These are phyloP conservation scores for Rhododendron ovatum DNA, from an alignment of 148 eudicot genomes.

Conservation along the genomic window DNA sequence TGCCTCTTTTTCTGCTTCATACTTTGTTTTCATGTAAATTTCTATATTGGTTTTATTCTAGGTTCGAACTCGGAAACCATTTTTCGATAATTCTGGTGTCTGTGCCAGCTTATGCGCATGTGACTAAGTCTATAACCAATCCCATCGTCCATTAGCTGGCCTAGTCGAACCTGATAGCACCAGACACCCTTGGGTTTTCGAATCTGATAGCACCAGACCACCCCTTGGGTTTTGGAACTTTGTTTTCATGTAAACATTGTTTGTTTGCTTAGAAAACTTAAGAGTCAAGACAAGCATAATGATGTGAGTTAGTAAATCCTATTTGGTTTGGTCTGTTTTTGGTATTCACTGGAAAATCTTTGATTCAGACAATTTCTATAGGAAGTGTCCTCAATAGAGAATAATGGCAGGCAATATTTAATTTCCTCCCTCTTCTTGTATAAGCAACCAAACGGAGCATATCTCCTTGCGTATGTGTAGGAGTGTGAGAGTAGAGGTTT, in stretches of 20 bases:
- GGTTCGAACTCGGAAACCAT: background rate
- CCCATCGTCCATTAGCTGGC: too few species aligned
- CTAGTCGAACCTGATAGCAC: too few species aligned
- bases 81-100: too few species aligned
- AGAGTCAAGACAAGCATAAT: background rate
- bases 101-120: background rate
- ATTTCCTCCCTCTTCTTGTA: background rate
- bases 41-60: too few species aligned
- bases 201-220: background rate
- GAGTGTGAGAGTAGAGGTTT: background rate
- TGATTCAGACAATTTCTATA: background rate
- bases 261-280: constrained; percentile 5
- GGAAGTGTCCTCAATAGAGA: background rate
- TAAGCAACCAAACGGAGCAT: background rate
- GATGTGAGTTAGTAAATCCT: background rate
- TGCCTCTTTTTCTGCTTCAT: too few species aligned
- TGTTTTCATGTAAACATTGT: too few species aligned
- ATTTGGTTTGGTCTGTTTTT: background rate
- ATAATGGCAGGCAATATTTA: background rate
- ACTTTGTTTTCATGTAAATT: too few species aligned
- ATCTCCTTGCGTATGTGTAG: background rate
- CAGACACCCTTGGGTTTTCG: background rate
- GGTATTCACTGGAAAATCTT: background rate
- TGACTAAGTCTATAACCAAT: too few species aligned
- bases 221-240: background rate